phyloP scores from a whole-genome alignment of 495 filamentous ascomycete species.

The Achaetomiella virescens region DNA sequence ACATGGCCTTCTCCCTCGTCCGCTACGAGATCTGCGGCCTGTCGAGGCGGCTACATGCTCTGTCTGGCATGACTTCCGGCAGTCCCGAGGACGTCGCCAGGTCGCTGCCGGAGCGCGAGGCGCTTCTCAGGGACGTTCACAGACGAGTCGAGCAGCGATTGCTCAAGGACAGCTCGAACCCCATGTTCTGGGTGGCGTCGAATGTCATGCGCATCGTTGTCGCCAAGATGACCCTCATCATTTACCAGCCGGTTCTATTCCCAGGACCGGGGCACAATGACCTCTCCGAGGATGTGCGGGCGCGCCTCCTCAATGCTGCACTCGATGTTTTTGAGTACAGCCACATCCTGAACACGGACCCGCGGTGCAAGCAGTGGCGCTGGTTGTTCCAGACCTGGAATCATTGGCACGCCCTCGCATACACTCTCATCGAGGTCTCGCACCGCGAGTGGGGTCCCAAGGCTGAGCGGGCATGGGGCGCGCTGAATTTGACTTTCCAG shows the following conservation, averaged over 20 bases:
- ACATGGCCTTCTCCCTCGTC: conserved; percentile 74
- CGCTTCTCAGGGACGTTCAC: conserved; percentile 58
- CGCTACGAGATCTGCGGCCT: conserved; percentile 55
- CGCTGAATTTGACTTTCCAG: conserved; percentile 56
- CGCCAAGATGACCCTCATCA: conserved; percentile 51
- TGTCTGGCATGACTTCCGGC: conserved; percentile 25
- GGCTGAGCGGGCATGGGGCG: conserved; percentile 76
- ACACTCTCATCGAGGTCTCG: conserved; percentile 70
- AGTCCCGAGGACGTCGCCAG: conserved; percentile 23
- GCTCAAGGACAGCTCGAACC: conserved; percentile 51
- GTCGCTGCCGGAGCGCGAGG: conserved; percentile 53
- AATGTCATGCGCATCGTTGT: conserved; percentile 64
- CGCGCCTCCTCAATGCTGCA: conserved; percentile 66
- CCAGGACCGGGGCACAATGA: conserved; percentile 36
- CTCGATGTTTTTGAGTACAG: conserved; percentile 73
- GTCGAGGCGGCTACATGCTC: conserved; percentile 36
- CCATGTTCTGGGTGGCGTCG: conserved; percentile 64
- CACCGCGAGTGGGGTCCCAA: conserved; percentile 58
- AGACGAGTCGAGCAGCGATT: conserved; percentile 61
- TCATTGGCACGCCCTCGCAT: conserved; percentile 77
- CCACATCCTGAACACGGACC: conserved; percentile 54
- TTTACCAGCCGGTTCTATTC: conserved; percentile 47
- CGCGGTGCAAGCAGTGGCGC: conserved; percentile 58
- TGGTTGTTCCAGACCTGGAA: conserved; percentile 81
- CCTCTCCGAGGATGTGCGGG: conserved; percentile 53